Evolutionary conservation across 441 rosid species (phyloP), one percentile per base, ranked within the genome.

Genomic region (Euphorbia celastroides): DNA sequence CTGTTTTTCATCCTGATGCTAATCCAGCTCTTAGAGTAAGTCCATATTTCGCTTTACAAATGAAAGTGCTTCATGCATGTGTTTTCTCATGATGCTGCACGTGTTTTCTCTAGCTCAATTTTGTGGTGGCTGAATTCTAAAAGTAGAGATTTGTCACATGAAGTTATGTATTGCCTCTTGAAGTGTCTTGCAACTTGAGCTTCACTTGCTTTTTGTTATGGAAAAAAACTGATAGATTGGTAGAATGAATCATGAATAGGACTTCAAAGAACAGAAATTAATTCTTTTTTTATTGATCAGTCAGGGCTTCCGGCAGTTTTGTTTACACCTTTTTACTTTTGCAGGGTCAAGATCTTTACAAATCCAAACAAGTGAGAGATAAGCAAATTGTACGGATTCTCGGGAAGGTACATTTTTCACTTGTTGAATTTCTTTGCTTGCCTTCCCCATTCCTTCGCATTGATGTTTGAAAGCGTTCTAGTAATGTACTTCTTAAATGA

Each of bases 1-100:
- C 98, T 52, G 78, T 88, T 72, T 92, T 92, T 77, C 99, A 94
- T 73, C 99, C 98, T 22, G 99, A 94, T 85, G 97, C 99, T 64
- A 94, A 94, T 73, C 99, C 98, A 71, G 94, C 99, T 70, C 90
- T 94, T 20, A 80, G 84, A 64, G 98, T 92, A 75, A 70, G 93
- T 83, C 75, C 54, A 44, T 62, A 26, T 66, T 50, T 32, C 27
- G 27, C 36, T 68, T 62, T 60, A 26, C 52, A n/a, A n/a, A 27
- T 52, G 3, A 57, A 5, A 30, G 2, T 2, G 38, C 31, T 19
- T 9, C 56, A 17, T 34, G 41, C 27, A 27, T 67, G 28, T 31
- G 16, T 7, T 59, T n/a, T n/a, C n/a, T n/a, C n/a, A n/a, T n/a
- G n/a, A n/a, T n/a, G n/a, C n/a, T n/a, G n/a, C 20, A 3, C 17